Base-by-base conservation (phyloP, 2,329 filamentous ascomycete species). In the Huntiella abstrusa region DNA sequence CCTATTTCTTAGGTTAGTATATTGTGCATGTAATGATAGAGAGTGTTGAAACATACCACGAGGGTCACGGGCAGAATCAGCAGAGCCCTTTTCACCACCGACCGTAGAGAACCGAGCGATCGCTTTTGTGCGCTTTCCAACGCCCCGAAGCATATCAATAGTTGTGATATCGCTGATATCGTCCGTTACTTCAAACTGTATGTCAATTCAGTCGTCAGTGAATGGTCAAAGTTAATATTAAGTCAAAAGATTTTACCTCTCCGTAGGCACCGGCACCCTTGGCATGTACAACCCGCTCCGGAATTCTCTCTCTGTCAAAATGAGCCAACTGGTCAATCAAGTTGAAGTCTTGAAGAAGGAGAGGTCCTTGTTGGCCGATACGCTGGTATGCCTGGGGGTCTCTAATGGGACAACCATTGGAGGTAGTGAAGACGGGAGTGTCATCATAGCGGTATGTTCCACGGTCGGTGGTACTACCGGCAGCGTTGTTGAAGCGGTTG, bases 81-180 rank as follows among this genome's bases (percentile, higher is more conserved):
- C 69, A 3, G 76, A 82, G 5, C 80, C 80, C 49, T 73, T 74
- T 59, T 84, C 79, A 50, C 80, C 79, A 56, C 80, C 79, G 4
- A 85, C 80, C 1, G 81, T 86, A 0, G 79, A 84, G 61, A 86
- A 84, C 3, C 82, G 75, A 38, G 71, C 69, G 1, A 78, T 69
- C 51, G 78, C 60, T 12, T 77, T 73, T 41, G 78, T 83, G 59
- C 73, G 73, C 64, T 83, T 83, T 53, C 80, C 81, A 45, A 73
- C 66, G 48, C 71, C 64, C 55, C 64, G 69, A 55, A 77, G 72
- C 48, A 71, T 64, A 46, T 64, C 57, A 32, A 71, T 69, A 2
- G 63, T 61, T 5, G 66, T 74, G 35, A 77, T 54, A 46, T 78
- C 70, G n/a, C 69, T 66, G 46, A 75, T 64, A 2, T 59, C 56